Conservation (phyloP, 441 rosid species). For the Adansonia madagascariensis region DNA sequence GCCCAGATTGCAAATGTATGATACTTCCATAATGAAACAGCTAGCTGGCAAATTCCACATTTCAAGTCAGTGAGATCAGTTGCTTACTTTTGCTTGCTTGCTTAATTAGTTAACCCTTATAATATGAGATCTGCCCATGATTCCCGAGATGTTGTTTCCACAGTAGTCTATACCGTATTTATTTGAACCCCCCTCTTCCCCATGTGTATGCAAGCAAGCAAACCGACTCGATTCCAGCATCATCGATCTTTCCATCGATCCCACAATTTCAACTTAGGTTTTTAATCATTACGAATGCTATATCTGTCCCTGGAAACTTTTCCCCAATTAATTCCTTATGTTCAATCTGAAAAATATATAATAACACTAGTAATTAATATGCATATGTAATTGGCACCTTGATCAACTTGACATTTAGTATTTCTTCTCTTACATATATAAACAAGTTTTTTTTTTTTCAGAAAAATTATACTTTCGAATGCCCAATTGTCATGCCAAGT, state of each 20-base stretch:
- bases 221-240: too few species aligned
- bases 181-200: too few species aligned
- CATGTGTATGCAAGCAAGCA: constrained; percentile 6
- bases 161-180: neutral
- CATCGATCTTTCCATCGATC: neutral
- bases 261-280: neutral
- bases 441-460: too few species aligned
- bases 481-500: neutral
- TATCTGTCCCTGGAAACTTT: neutral
- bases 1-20: neutral
- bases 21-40: neutral
- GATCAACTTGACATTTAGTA: neutral
- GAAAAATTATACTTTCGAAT: neutral
- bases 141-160: constrained; percentile 19
- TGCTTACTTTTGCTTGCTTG: constrained; percentile 15
- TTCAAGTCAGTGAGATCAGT: neutral
- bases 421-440: neutral
- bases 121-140: constrained; percentile 22
- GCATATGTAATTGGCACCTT: neutral
- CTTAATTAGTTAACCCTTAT: neutral
- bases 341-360: neutral
- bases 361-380: neutral
- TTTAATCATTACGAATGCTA: neutral
- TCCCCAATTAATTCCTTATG: neutral
- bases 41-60: neutral